A percentile compares a stretch with the other conserved stretches of the same genome.
These are phyloP conservation scores for Silene vulgaris DNA, from an alignment of 179 eudicot genomes.

Conservation along the genomic window DNA sequence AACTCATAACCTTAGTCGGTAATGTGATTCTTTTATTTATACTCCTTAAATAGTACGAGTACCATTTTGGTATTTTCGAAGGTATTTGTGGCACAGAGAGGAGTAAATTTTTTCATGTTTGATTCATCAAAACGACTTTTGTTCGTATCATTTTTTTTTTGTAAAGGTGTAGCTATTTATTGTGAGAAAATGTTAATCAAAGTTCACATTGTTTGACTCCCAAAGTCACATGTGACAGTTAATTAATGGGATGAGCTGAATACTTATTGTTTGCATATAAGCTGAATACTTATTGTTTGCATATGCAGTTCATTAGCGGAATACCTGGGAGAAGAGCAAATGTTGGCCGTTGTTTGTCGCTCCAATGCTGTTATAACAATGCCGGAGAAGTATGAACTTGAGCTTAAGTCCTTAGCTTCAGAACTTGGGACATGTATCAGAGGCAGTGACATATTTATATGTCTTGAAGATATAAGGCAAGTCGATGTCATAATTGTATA, in stretches of 20 bases:
- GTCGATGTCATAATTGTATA: neutral
- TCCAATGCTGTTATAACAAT: constrained; percentile 31
- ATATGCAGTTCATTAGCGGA: constrained; percentile 46
- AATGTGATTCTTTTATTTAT: neutral
- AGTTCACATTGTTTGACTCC: no score
- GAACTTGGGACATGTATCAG: constrained; percentile 25
- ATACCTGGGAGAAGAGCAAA: constrained; percentile 62
- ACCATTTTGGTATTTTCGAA: no score
- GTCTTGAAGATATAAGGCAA: constrained; percentile 63
- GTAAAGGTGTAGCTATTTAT: no score
- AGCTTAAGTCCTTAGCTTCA: constrained; percentile 31
- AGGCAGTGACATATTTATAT: constrained; percentile 37
- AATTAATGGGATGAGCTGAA: no score
- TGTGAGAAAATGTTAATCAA: no score
- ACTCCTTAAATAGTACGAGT: no score
- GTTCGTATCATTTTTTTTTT: no score
- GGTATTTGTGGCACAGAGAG: no score
- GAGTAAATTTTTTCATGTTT: no score
- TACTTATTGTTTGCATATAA: neutral
- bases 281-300: no score
- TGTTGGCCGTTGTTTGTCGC: constrained; percentile 63
- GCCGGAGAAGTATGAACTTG: constrained; percentile 35
- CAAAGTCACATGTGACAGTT: no score
- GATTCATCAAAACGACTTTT: no score
- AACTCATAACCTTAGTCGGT: constrained; percentile 50